Conservation (phyloP, 2,329 filamentous ascomycete genomes). For the Escovopsis sp. region DNA sequence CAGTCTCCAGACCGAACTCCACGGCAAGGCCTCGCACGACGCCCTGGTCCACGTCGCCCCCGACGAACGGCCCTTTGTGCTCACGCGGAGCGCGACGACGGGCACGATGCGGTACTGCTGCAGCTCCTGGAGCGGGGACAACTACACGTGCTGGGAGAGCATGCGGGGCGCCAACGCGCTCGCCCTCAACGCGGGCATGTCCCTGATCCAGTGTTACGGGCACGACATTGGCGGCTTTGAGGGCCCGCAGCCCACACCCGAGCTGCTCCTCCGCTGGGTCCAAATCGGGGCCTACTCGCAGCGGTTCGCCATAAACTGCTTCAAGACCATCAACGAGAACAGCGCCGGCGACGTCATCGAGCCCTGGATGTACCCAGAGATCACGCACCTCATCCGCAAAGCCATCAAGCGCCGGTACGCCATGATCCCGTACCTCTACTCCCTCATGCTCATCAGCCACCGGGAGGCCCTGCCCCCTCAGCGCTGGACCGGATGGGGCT, state of each 20-base stretch:
- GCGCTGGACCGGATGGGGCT: constrained; percentile 61
- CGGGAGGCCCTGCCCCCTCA: constrained; percentile 47
- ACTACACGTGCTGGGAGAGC: constrained; percentile 57
- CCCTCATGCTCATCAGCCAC: constrained; percentile 47
- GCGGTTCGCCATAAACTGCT: constrained; percentile 65
- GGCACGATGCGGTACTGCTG: constrained; percentile 56
- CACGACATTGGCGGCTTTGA: constrained; percentile 67
- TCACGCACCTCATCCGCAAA: constrained; percentile 45
- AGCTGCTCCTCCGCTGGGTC: constrained; percentile 58
- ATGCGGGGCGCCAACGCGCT: constrained; percentile 60
- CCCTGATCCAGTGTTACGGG: constrained; percentile 53
- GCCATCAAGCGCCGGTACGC: constrained; percentile 58
- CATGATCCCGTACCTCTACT: constrained; percentile 58
- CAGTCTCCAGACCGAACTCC: constrained; percentile 54
- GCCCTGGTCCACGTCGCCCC: constrained; percentile 45
- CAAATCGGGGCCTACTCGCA: constrained; percentile 56
- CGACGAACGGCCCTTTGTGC: constrained; percentile 47
- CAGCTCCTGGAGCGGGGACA: constrained; percentile 64
- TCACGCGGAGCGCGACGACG: constrained; percentile 56
- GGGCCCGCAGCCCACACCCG: constrained; percentile 55
- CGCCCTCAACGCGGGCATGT: constrained; percentile 53
- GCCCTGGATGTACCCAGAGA: constrained; percentile 63
- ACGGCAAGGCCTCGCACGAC: constrained; percentile 56
- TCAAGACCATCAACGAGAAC: constrained; percentile 56
- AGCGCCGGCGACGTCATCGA: constrained; percentile 59